phyloP scores from a whole-genome alignment of 129 eudicot genomes.

The Tanacetum coccineum region DNA sequence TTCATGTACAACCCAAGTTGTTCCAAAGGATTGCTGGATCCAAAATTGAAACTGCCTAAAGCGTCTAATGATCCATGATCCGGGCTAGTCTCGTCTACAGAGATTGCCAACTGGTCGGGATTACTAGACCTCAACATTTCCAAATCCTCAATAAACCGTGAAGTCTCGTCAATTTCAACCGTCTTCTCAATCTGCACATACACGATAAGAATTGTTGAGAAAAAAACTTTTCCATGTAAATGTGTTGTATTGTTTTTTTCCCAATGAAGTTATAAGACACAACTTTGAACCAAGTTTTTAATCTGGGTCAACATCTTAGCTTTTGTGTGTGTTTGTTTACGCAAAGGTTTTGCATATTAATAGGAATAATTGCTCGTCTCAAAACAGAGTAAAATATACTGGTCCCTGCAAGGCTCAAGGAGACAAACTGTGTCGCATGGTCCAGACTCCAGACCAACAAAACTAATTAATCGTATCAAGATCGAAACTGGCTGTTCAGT shows the following conservation, averaged over 20 bases:
- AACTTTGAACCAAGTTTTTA: no score
- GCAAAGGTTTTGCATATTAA: no score
- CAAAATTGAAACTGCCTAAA: slow-evolving; percentile 79
- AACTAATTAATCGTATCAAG: not conserved
- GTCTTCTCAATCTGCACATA: slow-evolving; percentile 69
- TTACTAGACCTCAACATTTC: slow-evolving; percentile 67
- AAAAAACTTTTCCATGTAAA: no score
- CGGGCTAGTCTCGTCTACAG: slow-evolving; percentile 67
- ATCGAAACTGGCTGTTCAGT: not conserved
- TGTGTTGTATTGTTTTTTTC: no score
- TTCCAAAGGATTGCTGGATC: slow-evolving; percentile 77
- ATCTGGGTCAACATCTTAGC: no score
- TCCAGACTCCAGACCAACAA: not conserved
- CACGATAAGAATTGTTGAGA: not conserved
- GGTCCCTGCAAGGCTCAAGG: no score
- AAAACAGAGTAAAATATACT: no score
- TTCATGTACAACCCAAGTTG: slow-evolving; percentile 89
- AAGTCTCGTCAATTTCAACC: slow-evolving; percentile 76
- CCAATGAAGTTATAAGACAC: no score
- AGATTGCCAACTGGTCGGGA: slow-evolving; percentile 46
- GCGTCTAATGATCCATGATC: slow-evolving; percentile 58
- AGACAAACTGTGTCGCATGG: no score
- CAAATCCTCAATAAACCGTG: slow-evolving; percentile 70
- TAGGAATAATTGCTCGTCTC: no score
- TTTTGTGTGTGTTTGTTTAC: no score